A percentile compares a stretch with the other conserved stretches of the same genome.
Conservation (phyloP, 306 rosid genomes). For the Luffa acutangula region DNA sequence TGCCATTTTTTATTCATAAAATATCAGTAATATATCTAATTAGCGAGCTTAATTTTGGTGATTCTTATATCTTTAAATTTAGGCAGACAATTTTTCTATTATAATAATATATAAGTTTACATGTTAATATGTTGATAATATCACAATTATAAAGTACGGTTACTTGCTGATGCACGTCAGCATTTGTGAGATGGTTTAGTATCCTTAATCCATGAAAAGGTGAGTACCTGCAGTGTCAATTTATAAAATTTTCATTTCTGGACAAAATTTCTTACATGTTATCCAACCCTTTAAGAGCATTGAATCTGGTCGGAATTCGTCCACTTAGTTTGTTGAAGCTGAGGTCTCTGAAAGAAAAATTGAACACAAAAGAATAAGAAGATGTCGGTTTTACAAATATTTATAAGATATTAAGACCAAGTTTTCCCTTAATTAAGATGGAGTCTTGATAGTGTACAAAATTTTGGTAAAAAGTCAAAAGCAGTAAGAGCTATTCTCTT, state of each 20-base stretch:
- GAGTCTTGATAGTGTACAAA: neutral
- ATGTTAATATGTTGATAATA: neutral
- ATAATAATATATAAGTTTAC: neutral
- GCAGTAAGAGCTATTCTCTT: neutral
- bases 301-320: slow-evolving; percentile 33
- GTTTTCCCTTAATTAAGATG: neutral
- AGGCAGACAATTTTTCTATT: too few species aligned
- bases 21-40: neutral
- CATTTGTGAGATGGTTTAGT: neutral
- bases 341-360: slow-evolving; percentile 49
- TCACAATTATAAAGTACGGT: neutral
- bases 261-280: slow-evolving; percentile 35
- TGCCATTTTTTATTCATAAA: neutral
- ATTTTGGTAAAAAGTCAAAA: neutral
- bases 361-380: neutral
- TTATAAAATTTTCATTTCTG: neutral
- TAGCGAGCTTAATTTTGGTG: neutral
- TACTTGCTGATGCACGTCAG: neutral
- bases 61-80: neutral
- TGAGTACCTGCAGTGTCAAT: neutral
- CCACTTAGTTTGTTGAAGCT: slow-evolving; percentile 66
- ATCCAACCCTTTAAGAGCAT: neutral
- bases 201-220: neutral
- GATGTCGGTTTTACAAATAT: neutral
- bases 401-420: neutral